phyloP scores from a whole-genome alignment of 306 rosid genomes.

The Begonia loranthoides region DNA sequence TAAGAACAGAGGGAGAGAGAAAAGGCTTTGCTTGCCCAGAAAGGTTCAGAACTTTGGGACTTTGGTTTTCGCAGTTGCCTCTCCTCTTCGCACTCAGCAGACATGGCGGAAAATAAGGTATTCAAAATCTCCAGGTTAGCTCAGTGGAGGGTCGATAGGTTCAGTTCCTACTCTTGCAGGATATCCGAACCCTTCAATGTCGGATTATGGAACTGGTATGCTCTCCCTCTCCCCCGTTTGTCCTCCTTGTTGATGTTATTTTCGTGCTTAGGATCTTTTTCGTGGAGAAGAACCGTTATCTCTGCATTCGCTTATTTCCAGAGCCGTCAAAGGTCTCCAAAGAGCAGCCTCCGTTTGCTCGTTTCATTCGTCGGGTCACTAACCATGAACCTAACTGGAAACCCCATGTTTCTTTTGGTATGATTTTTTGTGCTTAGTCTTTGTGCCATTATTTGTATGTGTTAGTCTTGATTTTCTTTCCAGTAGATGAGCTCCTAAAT shows the following conservation, averaged over 20 bases:
- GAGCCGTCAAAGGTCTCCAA: slow-evolving; percentile 53
- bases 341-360: slow-evolving; percentile 71
- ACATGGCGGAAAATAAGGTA: slow-evolving; percentile 53
- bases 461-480: no score
- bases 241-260: neutral
- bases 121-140: slow-evolving; percentile 60
- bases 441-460: no score
- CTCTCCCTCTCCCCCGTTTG: neutral
- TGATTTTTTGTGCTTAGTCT: slow-evolving; percentile 1
- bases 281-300: slow-evolving; percentile 50
- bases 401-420: slow-evolving; percentile 53
- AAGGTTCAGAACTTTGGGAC: neutral
- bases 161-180: slow-evolving; percentile 43
- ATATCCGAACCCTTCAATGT: slow-evolving; percentile 71
- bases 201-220: slow-evolving; percentile 88
- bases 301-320: slow-evolving; percentile 65
- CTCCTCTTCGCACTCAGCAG: neutral
- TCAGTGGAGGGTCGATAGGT: slow-evolving; percentile 70
- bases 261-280: slow-evolving; percentile 39
- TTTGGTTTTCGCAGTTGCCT: neutral
- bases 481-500: no score
- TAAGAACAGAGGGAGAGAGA: no score
- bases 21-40: no score
- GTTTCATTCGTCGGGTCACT: slow-evolving; percentile 58
- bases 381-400: slow-evolving; percentile 39